Evolutionary conservation across 345 rosid genomes (phyloP).

Genomic region (Euphorbia pulcherrima): DNA sequence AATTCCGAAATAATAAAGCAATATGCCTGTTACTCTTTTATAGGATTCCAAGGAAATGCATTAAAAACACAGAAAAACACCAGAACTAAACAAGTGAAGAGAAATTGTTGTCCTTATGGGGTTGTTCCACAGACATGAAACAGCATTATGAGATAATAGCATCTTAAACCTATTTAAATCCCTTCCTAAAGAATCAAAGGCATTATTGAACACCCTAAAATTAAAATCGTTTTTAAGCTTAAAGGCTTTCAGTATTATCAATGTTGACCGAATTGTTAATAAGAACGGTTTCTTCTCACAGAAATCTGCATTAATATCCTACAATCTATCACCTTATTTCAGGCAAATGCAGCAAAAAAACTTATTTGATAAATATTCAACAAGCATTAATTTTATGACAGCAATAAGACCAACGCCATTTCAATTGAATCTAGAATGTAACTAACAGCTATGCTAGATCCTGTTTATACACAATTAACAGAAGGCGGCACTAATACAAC

Average conservation of each 20-base stretch:
- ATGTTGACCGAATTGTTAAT: not conserved
- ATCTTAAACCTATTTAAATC: not conserved
- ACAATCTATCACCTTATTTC: not conserved
- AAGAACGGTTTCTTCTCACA: constrained; percentile 3
- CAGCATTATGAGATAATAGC: not conserved
- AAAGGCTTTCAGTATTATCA: not conserved
- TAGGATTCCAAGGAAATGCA: not conserved
- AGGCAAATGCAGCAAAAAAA: not conserved
- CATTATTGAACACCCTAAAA: not conserved
- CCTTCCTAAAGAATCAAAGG: not conserved
- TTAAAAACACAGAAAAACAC: not conserved
- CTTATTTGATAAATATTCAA: not conserved
- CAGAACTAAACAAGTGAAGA: not conserved
- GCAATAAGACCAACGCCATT: not conserved
- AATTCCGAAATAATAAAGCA: not conserved
- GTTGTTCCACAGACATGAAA: not conserved
- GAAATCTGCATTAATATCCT: not conserved
- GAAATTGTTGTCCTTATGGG: not conserved
- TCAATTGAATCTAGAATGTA: not conserved
- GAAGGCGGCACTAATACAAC: not conserved
- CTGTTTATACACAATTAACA: constrained; percentile 6
- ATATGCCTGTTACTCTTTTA: not conserved
- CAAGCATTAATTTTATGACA: not conserved
- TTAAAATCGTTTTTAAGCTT: no score
- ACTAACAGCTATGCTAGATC: constrained; percentile 1